phyloP scores from a whole-genome alignment of 768 basidiomycete genomes.

The Leccinellum rugosiceps region DNA sequence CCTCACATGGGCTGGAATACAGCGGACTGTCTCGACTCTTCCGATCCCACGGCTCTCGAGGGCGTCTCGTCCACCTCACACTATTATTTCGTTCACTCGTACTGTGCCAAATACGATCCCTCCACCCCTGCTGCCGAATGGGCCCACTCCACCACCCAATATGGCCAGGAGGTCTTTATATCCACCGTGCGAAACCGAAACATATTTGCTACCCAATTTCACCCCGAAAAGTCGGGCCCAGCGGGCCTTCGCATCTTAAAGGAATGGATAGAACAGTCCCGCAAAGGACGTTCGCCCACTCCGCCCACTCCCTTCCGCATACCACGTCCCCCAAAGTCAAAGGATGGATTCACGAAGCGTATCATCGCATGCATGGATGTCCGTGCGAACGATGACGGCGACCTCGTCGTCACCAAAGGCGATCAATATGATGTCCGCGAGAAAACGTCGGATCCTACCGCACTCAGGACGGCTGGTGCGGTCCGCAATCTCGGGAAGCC shows the following conservation, averaged over 20 bases:
- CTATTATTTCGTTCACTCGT: conserved; percentile 99
- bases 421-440: conserved; percentile 99
- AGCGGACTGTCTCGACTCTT: conserved; percentile 54
- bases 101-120: conserved; percentile 74
- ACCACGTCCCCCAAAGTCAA: conserved; percentile 38
- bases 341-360: conserved; percentile 82
- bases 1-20: conserved; percentile 99
- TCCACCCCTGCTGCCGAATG: conserved; percentile 61
- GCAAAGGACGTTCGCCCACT: conserved; percentile 35
- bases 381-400: conserved; percentile 91
- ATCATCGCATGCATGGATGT: conserved; percentile 98
- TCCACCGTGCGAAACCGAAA: conserved; percentile 80
- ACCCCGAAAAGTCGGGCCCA: conserved; percentile 94
- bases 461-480: conserved; percentile 56
- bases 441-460: conserved; percentile 41
- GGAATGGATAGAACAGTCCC: conserved; percentile 70
- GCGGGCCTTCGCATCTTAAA: conserved; percentile 81
- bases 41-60: conserved; percentile 38
- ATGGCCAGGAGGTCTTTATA: conserved; percentile 90
- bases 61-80: conserved; percentile 53
- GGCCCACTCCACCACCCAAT: conserved; percentile 86
- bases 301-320: conserved; percentile 29
- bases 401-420: conserved; percentile 98
- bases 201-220: conserved; percentile 93
- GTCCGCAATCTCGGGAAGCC: conserved; percentile 99